These are phyloP conservation scores for Chiua virens DNA, from an alignment of 768 basidiomycete genomes.

Conservation along the genomic window DNA sequence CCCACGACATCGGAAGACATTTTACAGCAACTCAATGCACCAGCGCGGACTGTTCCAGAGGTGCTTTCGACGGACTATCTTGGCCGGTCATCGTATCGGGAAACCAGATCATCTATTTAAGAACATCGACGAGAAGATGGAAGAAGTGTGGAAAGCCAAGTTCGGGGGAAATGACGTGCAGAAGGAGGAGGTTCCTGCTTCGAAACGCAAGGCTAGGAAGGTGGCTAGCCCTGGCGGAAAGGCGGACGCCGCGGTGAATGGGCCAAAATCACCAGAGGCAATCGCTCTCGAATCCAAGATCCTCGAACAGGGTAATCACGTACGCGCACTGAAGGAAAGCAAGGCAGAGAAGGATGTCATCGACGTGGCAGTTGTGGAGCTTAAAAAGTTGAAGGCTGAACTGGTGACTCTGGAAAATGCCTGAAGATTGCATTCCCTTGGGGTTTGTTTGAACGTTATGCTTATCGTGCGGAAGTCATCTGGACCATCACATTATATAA, in stretches of 20 bases:
- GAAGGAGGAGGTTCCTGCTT: constrained; percentile 45
- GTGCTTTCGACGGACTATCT: constrained; percentile 76
- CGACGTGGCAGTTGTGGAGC: constrained; percentile 51
- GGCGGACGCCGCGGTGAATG: constrained; percentile 39
- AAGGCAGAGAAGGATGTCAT: constrained; percentile 46
- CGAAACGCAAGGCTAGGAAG: constrained; percentile 56
- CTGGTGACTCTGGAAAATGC: constrained; percentile 30
- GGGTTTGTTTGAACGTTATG: not conserved
- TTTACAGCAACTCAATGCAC: constrained; percentile 85
- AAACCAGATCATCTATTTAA: constrained; percentile 90
- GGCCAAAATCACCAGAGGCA: constrained; percentile 72
- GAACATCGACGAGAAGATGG: constrained; percentile 89
- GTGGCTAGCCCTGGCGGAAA: constrained; percentile 47
- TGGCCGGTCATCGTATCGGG: constrained; percentile 83
- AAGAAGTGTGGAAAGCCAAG: constrained; percentile 73
- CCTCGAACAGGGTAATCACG: constrained; percentile 69
- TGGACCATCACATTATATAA: too few relatives aligned
- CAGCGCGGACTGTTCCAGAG: constrained; percentile 75
- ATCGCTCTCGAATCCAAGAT: constrained; percentile 74
- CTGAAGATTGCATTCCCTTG: not conserved
- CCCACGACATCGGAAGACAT: constrained; percentile 83
- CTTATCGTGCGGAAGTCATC: too few relatives aligned
- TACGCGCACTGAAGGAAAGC: constrained; percentile 63
- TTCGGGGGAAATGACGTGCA: constrained; percentile 66
- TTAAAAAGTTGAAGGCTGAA: constrained; percentile 68